Percentiles rank a stretch among this genome's conserved stretches.
phyloP scores from a whole-genome alignment of 495 filamentous ascomycete species.

The Aspergillus leporis region DNA sequence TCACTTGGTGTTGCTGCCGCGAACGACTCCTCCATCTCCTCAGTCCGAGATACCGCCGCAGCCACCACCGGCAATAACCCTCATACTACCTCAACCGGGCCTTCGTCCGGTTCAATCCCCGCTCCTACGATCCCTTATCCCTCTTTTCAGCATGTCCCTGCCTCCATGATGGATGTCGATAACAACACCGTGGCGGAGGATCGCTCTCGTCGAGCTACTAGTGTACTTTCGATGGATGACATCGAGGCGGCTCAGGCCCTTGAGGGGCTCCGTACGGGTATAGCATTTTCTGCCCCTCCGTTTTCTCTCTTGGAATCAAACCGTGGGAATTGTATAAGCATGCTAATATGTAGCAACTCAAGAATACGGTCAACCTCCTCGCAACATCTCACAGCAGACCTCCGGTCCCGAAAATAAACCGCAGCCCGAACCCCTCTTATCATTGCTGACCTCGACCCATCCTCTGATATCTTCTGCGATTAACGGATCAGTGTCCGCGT shows the following conservation, averaged over 20 bases:
- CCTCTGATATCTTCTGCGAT: constrained; percentile 79
- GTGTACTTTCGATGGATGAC: constrained; percentile 73
- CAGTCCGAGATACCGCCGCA: constrained; percentile 21
- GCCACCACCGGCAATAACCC: constrained; percentile 10
- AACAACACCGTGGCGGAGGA: constrained; percentile 34
- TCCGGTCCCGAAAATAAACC: constrained; percentile 26
- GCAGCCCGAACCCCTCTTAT: constrained; percentile 69
- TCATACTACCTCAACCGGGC: constrained; percentile 2
- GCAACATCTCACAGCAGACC: constrained; percentile 28
- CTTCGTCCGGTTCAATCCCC: constrained; percentile 15
- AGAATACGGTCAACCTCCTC: constrained; percentile 40
- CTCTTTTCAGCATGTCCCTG: constrained; percentile 32
- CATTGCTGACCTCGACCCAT: constrained; percentile 76
- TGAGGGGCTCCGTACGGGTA: constrained; percentile 80
- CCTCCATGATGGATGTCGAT: constrained; percentile 46
- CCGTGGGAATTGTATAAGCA: neutral
- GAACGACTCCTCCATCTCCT: constrained; percentile 16
- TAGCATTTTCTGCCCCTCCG: constrained; percentile 24
- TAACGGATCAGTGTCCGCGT: constrained; percentile 76
- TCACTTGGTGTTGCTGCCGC: constrained; percentile 21
- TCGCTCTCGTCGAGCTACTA: constrained; percentile 46
- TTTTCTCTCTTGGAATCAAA: neutral
- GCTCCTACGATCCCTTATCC: constrained; percentile 15
- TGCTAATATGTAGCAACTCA: neutral
- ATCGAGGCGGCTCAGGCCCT: constrained; percentile 87